These are phyloP conservation scores for Paramecium octaurelia DNA, from an alignment of 73 alveolate species.

Conservation along the genomic window DNA sequence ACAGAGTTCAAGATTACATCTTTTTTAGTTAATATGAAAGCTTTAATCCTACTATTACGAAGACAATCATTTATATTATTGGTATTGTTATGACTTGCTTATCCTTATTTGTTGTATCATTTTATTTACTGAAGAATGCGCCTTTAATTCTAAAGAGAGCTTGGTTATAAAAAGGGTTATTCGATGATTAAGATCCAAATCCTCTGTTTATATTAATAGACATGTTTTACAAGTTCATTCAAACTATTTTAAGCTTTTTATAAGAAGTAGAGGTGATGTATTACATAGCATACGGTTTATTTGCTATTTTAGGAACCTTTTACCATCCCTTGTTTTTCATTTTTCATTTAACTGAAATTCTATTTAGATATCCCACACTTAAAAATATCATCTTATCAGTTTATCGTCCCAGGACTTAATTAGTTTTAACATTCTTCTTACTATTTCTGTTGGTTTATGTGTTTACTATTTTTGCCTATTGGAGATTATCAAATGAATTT, in stretches of 20 bases:
- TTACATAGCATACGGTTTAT: constrained; percentile 79
- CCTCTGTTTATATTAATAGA: background rate
- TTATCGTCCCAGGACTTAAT: constrained; percentile 81
- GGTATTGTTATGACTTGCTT: constrained; percentile 64
- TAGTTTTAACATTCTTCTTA: constrained; percentile 86
- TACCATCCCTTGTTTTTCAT: constrained; percentile 85
- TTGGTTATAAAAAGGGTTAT: background rate
- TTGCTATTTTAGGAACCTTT: constrained; percentile 86
- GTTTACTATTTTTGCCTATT: constrained; percentile 83
- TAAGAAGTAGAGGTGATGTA: constrained; percentile 71
- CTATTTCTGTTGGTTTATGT: constrained; percentile 84
- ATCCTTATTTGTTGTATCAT: constrained; percentile 53
- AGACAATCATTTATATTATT: constrained; percentile 23
- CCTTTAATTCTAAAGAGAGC: constrained; percentile 60
- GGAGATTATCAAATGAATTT: constrained; percentile 76
- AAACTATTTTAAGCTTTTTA: constrained; percentile 51
- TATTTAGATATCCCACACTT: constrained; percentile 80
- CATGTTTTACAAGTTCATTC: background rate
- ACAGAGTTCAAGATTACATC: constrained; percentile 50
- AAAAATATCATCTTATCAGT: constrained; percentile 89
- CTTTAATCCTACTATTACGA: background rate
- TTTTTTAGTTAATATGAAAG: constrained; percentile 43
- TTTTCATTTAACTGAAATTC: constrained; percentile 86
- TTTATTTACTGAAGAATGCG: constrained; percentile 63
- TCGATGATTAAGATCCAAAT: constrained; percentile 9